Conservation (phyloP, 108 stramenopile genomes). For the Skeletonema marinoi region DNA sequence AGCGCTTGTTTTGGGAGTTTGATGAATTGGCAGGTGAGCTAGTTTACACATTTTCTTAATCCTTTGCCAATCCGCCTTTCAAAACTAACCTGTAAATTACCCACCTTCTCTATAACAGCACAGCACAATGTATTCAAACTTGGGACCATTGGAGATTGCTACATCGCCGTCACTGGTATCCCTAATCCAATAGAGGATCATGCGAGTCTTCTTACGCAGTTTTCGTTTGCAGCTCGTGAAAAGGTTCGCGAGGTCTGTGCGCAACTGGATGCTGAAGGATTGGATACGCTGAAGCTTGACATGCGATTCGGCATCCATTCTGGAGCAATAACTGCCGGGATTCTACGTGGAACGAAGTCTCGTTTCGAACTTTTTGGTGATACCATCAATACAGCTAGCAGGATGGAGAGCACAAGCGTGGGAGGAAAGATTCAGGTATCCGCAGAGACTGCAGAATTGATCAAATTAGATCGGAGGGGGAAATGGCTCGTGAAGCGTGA, state of each 20-base stretch:
- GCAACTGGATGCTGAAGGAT: conserved; percentile 48
- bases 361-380: conserved; percentile 67
- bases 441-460: conserved; percentile 52
- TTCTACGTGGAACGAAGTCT: conserved; percentile 58
- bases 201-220: conserved; percentile 47
- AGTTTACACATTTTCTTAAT: neutral
- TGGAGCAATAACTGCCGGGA: conserved; percentile 65
- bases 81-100: neutral
- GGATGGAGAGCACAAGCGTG: conserved; percentile 62
- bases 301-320: conserved; percentile 63
- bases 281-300: conserved; percentile 57
- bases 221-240: conserved; percentile 45
- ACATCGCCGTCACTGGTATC: conserved; percentile 66
- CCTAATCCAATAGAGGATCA: conserved; percentile 59
- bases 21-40: conserved; percentile 42
- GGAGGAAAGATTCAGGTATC: conserved; percentile 60
- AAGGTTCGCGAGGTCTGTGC: conserved; percentile 48
- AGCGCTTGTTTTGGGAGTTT: conserved; percentile 61
- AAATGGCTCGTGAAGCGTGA: conserved; percentile 55
- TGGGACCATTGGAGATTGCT: conserved; percentile 58
- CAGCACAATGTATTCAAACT: conserved; percentile 45
- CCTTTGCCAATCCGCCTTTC: neutral
- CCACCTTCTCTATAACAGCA: neutral
- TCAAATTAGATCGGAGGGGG: conserved; percentile 28
- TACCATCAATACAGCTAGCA: conserved; percentile 64